These are phyloP conservation scores for Tothia fuscella DNA, from an alignment of 2,329 filamentous ascomycete genomes.

Conservation along the genomic window DNA sequence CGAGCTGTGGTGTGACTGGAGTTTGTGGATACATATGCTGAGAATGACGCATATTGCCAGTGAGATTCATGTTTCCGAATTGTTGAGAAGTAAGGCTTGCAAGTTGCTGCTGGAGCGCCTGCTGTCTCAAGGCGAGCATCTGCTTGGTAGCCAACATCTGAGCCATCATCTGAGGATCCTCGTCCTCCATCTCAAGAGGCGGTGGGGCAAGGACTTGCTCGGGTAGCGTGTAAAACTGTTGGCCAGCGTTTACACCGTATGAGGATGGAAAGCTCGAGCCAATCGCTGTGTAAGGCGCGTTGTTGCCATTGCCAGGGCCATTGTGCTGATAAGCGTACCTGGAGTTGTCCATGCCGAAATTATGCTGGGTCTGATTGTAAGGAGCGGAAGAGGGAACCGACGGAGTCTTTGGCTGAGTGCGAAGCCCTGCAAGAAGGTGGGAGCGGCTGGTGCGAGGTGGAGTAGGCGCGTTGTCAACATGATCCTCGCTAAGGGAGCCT, in stretches of 20 bases:
- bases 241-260: slow-evolving; percentile 35
- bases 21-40: slow-evolving; percentile 39
- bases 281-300: slow-evolving; percentile 47
- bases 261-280: slow-evolving; percentile 39
- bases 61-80: slow-evolving; percentile 62
- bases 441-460: slow-evolving; percentile 80
- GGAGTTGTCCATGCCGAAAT: slow-evolving; percentile 33
- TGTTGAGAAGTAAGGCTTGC: slow-evolving; percentile 67
- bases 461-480: slow-evolving; percentile 59
- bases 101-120: slow-evolving; percentile 78
- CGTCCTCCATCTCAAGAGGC: slow-evolving; percentile 58
- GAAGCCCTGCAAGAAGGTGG: slow-evolving; percentile 82
- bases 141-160: slow-evolving; percentile 85
- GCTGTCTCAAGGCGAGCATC: slow-evolving; percentile 88
- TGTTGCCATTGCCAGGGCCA: slow-evolving; percentile 17
- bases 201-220: slow-evolving; percentile 84
- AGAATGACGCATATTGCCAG: slow-evolving; percentile 24
- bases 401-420: slow-evolving; percentile 84
- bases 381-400: slow-evolving; percentile 54
- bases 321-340: slow-evolving; percentile 32
- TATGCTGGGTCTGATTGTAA: slow-evolving; percentile 43
- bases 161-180: slow-evolving; percentile 75
- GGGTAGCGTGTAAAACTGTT: slow-evolving; percentile 54
- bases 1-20: slow-evolving; percentile 33
- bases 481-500: slow-evolving; percentile 52